Base-by-base conservation (phyloP, 176 grass and related monocot species). In the Echinochloa phyllopogon region DNA sequence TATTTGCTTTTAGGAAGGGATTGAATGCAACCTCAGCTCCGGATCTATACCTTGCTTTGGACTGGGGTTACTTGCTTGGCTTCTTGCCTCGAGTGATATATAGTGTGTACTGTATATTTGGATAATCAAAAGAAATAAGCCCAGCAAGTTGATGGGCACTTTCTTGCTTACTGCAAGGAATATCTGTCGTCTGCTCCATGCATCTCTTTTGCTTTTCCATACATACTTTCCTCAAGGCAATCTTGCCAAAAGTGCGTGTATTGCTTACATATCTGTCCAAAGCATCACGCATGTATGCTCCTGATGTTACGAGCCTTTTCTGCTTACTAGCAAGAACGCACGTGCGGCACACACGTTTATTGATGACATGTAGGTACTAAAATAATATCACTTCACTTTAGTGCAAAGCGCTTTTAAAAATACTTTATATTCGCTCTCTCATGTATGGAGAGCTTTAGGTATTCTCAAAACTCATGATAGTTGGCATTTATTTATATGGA, bases 11-110 rank as follows among this genome's bases (percentile, higher is more conserved):
- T n/a, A 25, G 23, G 43, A n/a, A n/a, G 69, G 45, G 58, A 61
- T 61, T 25, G 58, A 66, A 79, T 83, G 65, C 78, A 9, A 77
- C 84, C 87, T 59, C 66, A 57, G n/a, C 29, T 1, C 29, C 29
- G 90, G 70, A 92, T 89, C 67, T 82, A 94, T 97, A 64, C 95
- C 86, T 97, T 97, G 90, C 95, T 92, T 97, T 78, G 9, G 36
- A 45, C 55, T 82, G 15, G 72, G 92, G 85, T 94, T 92, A 61
- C 66, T 77, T 45, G 4, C 56, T 68, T 77, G 40, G 4, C 56
- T 68, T 39, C 75, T 38, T 80, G 38, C 65, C 6, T 68, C 65
- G 16, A 36, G 1, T 41, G 8, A 67, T 40, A 40, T 67, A 8
- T 18, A 36, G 29, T 33, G 29, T 33, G 29, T 33, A 33, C 29